A percentile compares a stretch with the other conserved stretches of the same genome.
These are phyloP conservation scores for Colletotrichum sp. DNA, from an alignment of 2,329 filamentous ascomycete genomes.

Conservation along the genomic window DNA sequence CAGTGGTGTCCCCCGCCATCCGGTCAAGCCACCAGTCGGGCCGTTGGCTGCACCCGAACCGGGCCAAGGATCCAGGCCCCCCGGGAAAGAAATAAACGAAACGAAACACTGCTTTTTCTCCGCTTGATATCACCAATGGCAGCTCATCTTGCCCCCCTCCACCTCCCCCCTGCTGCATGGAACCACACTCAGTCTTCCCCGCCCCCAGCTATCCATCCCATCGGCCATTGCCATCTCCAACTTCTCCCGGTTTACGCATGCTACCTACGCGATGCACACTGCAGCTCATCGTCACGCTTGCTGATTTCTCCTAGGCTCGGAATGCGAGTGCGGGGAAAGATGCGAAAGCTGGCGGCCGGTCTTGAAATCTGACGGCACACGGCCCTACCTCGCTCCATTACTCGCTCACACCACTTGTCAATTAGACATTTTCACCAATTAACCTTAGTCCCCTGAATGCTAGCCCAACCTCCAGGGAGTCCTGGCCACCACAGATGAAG, in stretches of 20 bases:
- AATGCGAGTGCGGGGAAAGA: conserved; percentile 1
- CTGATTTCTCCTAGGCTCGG: background rate
- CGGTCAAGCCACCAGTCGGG: conserved; percentile 20
- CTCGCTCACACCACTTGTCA: conserved; percentile 8
- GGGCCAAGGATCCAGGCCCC: background rate
- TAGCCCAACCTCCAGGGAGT: background rate
- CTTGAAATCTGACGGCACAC: background rate
- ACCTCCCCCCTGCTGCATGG: background rate
- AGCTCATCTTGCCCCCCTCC: background rate
- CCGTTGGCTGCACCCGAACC: conserved; percentile 5
- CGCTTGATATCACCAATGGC: background rate
- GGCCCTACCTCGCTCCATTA: conserved; percentile 15
- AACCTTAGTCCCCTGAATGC: background rate
- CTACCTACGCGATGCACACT: background rate
- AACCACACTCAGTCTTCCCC: background rate
- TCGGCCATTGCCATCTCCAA: background rate
- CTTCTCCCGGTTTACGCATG: background rate
- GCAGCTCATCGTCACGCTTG: conserved; percentile 1
- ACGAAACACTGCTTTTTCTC: background rate
- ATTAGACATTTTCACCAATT: conserved; percentile 5
- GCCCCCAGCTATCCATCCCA: background rate
- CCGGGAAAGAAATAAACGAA: background rate
- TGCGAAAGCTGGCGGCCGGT: background rate
- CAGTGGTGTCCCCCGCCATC: conserved; percentile 9
- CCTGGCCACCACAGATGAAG: conserved; percentile 3